Conservation (phyloP, 2,329 filamentous ascomycete species). For the Sclerotinia trifoliorum region DNA sequence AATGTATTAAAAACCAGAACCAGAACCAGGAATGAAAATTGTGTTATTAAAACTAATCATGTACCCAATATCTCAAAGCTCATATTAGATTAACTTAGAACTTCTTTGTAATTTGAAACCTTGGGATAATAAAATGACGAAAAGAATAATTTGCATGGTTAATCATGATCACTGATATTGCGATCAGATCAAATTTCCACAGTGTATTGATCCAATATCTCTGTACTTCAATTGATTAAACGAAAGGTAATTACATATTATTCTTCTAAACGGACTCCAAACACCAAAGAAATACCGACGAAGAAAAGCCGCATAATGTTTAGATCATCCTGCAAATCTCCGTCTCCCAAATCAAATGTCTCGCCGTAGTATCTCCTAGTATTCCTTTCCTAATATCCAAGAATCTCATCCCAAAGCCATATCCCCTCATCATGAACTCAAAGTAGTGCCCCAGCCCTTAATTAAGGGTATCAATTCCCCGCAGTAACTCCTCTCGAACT, state of each 20-base stretch:
- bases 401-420: too few relatives aligned
- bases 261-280: too few relatives aligned
- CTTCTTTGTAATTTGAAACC: too few relatives aligned
- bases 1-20: background rate
- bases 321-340: too few relatives aligned
- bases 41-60: background rate
- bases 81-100: too few relatives aligned
- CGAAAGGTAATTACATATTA: too few relatives aligned
- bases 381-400: background rate
- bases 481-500: slow-evolving; percentile 22
- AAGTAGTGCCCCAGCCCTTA: slow-evolving; percentile 11
- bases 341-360: too few relatives aligned
- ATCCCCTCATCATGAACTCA: background rate
- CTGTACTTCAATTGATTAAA: background rate
- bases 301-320: too few relatives aligned
- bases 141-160: background rate
- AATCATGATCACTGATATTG: background rate
- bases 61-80: background rate
- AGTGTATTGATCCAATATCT: too few relatives aligned
- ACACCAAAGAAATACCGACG: too few relatives aligned
- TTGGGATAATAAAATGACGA: too few relatives aligned
- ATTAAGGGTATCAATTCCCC: slow-evolving; percentile 16
- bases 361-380: background rate
- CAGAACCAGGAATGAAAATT: background rate
- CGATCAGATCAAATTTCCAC: background rate